phyloP scores from a whole-genome alignment of 148 eudicot genomes.

The Spergularia bocconei region DNA sequence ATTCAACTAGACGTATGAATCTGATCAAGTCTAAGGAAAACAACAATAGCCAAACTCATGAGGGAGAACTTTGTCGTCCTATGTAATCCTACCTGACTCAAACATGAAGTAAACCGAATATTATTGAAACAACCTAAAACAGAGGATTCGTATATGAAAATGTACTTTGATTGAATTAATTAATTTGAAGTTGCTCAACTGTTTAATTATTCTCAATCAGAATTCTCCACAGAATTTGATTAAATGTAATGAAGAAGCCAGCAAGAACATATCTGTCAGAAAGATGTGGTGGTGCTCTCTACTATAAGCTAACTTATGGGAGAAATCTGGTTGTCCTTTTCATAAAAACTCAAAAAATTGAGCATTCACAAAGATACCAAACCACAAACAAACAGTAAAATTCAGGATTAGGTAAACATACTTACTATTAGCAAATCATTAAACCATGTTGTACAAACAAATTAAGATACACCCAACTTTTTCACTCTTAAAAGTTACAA shows the following conservation, averaged over 20 bases:
- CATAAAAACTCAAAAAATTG: not conserved
- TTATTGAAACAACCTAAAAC: too few relatives aligned
- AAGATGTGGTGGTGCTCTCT: slow-evolving; percentile 16
- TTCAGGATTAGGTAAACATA: not conserved
- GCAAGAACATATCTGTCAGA: slow-evolving; percentile 22
- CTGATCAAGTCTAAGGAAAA: too few relatives aligned
- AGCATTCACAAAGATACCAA: slow-evolving; percentile 12
- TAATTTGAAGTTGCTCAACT: too few relatives aligned
- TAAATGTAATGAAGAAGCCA: not conserved
- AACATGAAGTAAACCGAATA: too few relatives aligned
- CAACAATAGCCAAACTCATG: too few relatives aligned
- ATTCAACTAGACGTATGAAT: too few relatives aligned
- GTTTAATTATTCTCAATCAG: not conserved
- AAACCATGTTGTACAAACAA: slow-evolving; percentile 12
- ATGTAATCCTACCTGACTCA: too few relatives aligned
- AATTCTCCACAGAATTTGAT: not conserved
- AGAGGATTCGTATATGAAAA: too few relatives aligned
- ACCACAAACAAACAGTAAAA: not conserved
- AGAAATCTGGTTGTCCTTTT: slow-evolving; percentile 27
- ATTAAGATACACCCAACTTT: not conserved
- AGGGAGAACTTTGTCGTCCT: too few relatives aligned
- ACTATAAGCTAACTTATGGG: slow-evolving; percentile 8
- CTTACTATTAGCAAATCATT: slow-evolving; percentile 23
- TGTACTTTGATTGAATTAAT: too few relatives aligned
- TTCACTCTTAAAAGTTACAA: not conserved